Evolutionary conservation across 169 alveolate genomes (phyloP).

Genomic region (Plasmodium ovale): DNA sequence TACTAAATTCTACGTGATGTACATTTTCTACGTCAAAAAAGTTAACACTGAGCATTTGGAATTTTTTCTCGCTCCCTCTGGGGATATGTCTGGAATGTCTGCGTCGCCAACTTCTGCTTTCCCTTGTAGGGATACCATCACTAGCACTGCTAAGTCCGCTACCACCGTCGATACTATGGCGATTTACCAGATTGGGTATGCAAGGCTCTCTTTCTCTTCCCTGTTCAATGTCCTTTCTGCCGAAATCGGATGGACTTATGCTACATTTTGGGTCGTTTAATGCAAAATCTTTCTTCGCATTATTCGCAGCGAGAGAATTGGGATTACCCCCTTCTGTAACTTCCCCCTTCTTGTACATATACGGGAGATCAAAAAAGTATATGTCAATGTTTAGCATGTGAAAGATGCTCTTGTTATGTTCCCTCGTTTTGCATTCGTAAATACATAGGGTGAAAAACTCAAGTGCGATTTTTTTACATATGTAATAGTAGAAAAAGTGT

Average conservation of each 20-base stretch:
- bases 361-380: slow-evolving; percentile 15
- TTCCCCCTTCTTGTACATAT: neutral
- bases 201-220: too few relatives aligned
- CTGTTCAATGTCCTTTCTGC: too few relatives aligned
- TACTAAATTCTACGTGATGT: slow-evolving; percentile 38
- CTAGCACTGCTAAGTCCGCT: too few relatives aligned
- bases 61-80: neutral
- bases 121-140: too few relatives aligned
- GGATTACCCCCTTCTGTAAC: neutral
- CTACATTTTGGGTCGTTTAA: too few relatives aligned
- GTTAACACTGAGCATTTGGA: slow-evolving; percentile 22
- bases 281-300: too few relatives aligned
- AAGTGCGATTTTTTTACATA: slow-evolving; percentile 51
- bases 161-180: too few relatives aligned
- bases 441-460: slow-evolving; percentile 52
- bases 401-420: slow-evolving; percentile 31
- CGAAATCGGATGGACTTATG: too few relatives aligned
- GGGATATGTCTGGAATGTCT: too few relatives aligned
- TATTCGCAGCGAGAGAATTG: too few relatives aligned
- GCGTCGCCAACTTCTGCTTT: too few relatives aligned
- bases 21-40: slow-evolving; percentile 41
- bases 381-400: slow-evolving; percentile 66
- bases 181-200: too few relatives aligned
- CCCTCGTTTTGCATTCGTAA: slow-evolving; percentile 67
- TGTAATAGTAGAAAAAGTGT: slow-evolving; percentile 58